Percentiles rank a stretch among this genome's conserved stretches.
These are phyloP conservation scores for Chaetothyriales sp. DNA, from an alignment of 2,329 filamentous ascomycete species.

Conservation along the genomic window DNA sequence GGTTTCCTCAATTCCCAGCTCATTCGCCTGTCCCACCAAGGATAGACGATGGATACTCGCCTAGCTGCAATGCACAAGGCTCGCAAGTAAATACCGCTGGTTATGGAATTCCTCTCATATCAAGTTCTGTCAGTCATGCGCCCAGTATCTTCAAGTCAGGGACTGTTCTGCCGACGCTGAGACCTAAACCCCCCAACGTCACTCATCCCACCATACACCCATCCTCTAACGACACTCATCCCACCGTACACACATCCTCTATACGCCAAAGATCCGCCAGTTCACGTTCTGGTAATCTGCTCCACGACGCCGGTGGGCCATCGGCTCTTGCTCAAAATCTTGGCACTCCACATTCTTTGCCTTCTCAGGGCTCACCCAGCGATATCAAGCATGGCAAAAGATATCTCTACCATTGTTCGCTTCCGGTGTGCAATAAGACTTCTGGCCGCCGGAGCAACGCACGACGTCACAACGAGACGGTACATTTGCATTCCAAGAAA, in stretches of 20 bases:
- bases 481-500: not conserved
- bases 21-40: too few species aligned
- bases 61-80: not conserved
- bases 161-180: not conserved
- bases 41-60: too few species aligned
- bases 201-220: not conserved
- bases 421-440: not conserved
- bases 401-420: too few species aligned
- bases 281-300: too few species aligned
- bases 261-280: too few species aligned
- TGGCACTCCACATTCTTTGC: not conserved
- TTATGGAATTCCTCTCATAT: not conserved
- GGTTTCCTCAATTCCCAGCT: too few species aligned
- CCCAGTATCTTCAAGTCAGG: not conserved
- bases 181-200: not conserved
- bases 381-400: not conserved
- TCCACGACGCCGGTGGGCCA: too few species aligned
- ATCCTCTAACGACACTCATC: too few species aligned
- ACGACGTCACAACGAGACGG: too few species aligned
- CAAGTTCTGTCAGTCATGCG: too few species aligned
- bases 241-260: too few species aligned
- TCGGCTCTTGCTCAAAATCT: not conserved
- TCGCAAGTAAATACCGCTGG: not conserved
- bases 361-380: too few species aligned
- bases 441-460: not conserved